phyloP scores from a whole-genome alignment of 2,329 filamentous ascomycete genomes.

The Aspergillus fumigatiaffinis region DNA sequence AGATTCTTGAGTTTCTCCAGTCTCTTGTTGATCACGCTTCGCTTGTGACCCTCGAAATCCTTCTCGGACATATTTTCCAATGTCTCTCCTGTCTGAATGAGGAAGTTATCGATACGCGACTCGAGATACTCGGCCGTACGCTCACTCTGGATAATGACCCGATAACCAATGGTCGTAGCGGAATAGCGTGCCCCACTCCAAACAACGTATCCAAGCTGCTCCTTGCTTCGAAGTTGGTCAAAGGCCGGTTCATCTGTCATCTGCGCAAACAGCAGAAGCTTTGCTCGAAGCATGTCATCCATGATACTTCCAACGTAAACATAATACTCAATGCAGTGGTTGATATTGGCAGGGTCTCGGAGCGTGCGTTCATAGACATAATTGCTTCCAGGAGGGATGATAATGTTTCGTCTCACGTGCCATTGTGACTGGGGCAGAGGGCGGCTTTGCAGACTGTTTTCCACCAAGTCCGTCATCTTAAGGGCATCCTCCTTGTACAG shows the following conservation, averaged over 20 bases:
- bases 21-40: constrained; percentile 79
- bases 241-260: constrained; percentile 92
- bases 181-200: constrained; percentile 73
- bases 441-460: constrained; percentile 70
- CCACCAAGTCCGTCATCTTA: constrained; percentile 76
- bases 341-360: constrained; percentile 83
- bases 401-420: constrained; percentile 70
- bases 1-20: constrained; percentile 92
- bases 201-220: constrained; percentile 95
- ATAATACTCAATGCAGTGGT: constrained; percentile 78
- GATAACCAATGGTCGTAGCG: constrained; percentile 76
- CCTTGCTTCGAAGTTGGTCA: constrained; percentile 91
- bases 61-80: constrained; percentile 72
- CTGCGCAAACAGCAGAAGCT: constrained; percentile 77
- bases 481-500: constrained; percentile 90
- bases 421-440: constrained; percentile 73
- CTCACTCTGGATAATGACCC: constrained; percentile 92
- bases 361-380: constrained; percentile 76
- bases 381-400: constrained; percentile 76
- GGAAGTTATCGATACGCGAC: constrained; percentile 79
- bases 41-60: constrained; percentile 88
- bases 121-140: constrained; percentile 79
- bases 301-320: constrained; percentile 66
- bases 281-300: constrained; percentile 68
- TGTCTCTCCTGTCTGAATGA: constrained; percentile 62